Conservation (phyloP, 179 eudicot species). For the Actinidia polygama region DNA sequence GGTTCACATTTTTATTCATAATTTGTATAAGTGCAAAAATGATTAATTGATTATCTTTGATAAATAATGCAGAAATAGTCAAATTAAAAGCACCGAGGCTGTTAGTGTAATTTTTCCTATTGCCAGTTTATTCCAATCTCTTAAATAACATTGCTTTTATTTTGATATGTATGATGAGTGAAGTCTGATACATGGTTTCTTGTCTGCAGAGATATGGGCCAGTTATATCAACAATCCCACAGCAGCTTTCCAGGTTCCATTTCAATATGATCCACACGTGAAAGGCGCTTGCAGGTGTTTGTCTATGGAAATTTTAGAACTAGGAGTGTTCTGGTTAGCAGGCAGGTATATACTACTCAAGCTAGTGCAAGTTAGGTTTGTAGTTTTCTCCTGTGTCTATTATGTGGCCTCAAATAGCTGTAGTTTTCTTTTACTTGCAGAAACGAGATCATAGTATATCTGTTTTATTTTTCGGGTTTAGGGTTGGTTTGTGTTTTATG, state of each 20-base stretch:
- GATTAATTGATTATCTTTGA: too few species aligned
- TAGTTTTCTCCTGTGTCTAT: neutral
- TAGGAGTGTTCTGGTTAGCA: slow-evolving; percentile 7
- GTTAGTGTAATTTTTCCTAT: neutral
- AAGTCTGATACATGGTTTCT: slow-evolving; percentile 15
- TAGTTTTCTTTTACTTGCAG: neutral
- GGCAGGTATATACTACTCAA: neutral
- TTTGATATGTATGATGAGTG: slow-evolving; percentile 2
- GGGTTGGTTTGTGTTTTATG: neutral
- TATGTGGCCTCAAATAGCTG: neutral
- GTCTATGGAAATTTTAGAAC: neutral
- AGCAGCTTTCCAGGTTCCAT: slow-evolving; percentile 52
- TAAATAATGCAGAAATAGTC: too few species aligned
- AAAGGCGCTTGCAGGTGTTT: slow-evolving; percentile 3
- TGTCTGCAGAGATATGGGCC: slow-evolving; percentile 53
- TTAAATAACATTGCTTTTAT: neutral
- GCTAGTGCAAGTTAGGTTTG: slow-evolving; percentile 12
- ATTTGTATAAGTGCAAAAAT: too few species aligned
- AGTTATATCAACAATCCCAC: slow-evolving; percentile 52
- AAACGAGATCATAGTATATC: neutral
- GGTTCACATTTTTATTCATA: too few species aligned
- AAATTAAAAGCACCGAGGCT: too few species aligned
- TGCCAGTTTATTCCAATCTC: neutral
- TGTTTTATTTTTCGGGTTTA: neutral
- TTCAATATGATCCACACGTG: slow-evolving; percentile 50